Conservation (phyloP, 805 yeast species). For the Myxozyma geophila region DNA sequence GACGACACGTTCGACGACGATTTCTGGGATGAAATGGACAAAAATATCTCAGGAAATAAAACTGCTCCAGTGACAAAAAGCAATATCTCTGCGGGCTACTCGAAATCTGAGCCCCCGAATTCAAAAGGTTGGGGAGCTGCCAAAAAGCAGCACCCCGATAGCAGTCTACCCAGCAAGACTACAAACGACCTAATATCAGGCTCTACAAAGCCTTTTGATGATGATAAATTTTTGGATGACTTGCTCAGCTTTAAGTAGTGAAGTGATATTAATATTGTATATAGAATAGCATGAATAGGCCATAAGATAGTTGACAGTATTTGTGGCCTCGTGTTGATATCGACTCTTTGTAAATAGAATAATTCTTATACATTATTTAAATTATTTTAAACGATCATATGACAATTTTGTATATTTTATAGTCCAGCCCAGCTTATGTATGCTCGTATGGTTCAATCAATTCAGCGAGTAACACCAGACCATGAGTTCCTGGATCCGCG, state of each 20-base stretch:
- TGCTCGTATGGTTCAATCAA: too few relatives aligned
- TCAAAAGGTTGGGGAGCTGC: constrained; percentile 12
- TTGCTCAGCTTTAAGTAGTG: constrained; percentile 7
- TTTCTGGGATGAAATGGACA: constrained; percentile 31
- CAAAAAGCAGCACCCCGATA: neutral
- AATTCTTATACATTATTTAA: too few relatives aligned
- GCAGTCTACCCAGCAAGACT: neutral
- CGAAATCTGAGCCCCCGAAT: neutral
- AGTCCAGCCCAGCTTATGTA: too few relatives aligned
- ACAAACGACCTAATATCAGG: neutral
- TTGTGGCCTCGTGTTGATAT: neutral
- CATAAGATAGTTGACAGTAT: neutral
- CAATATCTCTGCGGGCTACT: neutral
- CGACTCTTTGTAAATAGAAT: neutral
- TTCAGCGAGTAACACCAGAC: too few relatives aligned
- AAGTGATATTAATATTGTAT: neutral
- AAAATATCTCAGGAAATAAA: neutral
- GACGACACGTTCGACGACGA: constrained; percentile 22
- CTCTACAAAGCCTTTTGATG: constrained; percentile 6
- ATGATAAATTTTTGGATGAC: constrained; percentile 31
- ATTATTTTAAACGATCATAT: too few relatives aligned
- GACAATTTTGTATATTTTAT: too few relatives aligned
- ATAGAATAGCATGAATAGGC: neutral
- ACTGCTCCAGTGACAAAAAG: neutral
- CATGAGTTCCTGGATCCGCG: neutral